A percentile compares a stretch with the other conserved stretches of the same genome.
phyloP scores from a whole-genome alignment of 495 filamentous ascomycete species.

The Bryoglossum gracile region DNA sequence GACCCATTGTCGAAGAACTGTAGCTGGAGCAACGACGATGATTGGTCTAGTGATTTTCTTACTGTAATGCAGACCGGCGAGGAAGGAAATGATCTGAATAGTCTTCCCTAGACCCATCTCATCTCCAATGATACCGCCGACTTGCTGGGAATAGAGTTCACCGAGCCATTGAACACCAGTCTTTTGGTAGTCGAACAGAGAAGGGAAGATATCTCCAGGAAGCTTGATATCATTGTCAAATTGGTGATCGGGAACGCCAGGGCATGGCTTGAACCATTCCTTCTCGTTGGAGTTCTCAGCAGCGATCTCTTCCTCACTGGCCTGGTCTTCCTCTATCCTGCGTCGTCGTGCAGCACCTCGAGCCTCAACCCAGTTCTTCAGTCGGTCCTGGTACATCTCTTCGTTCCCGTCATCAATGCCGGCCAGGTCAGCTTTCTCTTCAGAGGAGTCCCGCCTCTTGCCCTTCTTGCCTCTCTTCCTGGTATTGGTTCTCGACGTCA shows the following conservation, averaged over 20 bases:
- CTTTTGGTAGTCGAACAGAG: constrained; percentile 91
- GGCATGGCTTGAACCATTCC: constrained; percentile 85
- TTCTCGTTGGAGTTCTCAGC: constrained; percentile 37
- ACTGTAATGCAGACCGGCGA: constrained; percentile 87
- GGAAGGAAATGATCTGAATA: constrained; percentile 84
- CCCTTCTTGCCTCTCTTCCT: constrained; percentile 18
- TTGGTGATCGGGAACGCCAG: constrained; percentile 62
- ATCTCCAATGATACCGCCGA: constrained; percentile 92
- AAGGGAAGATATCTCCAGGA: constrained; percentile 85
- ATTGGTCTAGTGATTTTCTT: constrained; percentile 73
- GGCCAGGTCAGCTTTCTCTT: constrained; percentile 58
- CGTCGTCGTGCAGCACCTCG: constrained; percentile 46
- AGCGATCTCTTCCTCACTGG: constrained; percentile 23
- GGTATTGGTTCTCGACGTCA: constrained; percentile 32
- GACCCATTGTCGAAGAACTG: constrained; percentile 93
- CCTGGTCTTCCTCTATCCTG: constrained; percentile 29
- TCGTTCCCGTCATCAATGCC: constrained; percentile 91
- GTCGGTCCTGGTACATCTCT: constrained; percentile 65
- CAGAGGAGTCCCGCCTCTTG: no score
- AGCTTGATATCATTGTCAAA: constrained; percentile 70
- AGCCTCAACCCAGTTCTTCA: constrained; percentile 64
- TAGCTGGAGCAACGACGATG: constrained; percentile 86
- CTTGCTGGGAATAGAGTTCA: constrained; percentile 79
- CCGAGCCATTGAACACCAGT: constrained; percentile 96
- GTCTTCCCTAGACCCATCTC: constrained; percentile 99